Percentiles rank a stretch among this genome's conserved stretches.
Evolutionary conservation across 805 yeast species (phyloP).

Genomic region (Phaffomyces thermotolerans): DNA sequence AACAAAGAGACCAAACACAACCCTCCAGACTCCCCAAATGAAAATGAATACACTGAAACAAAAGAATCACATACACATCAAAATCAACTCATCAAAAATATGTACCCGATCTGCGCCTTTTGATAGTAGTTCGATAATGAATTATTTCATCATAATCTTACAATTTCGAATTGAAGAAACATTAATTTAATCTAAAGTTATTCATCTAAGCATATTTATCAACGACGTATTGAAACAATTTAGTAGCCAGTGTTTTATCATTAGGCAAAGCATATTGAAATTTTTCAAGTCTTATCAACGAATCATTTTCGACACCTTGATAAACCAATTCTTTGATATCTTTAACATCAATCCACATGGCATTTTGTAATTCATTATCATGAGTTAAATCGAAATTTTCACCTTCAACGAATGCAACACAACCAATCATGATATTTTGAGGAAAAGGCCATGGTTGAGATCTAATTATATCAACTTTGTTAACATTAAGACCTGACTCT

Average conservation of each 20-base stretch:
- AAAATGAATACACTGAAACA: no score
- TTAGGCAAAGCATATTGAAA: conserved; percentile 18
- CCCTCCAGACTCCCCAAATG: no score
- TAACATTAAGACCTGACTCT: conserved; percentile 70
- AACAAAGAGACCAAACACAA: no score
- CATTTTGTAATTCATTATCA: conserved; percentile 80
- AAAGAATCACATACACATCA: no score
- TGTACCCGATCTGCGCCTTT: no score
- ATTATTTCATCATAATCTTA: no score
- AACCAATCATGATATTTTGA: conserved; percentile 87
- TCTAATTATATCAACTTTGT: conserved; percentile 50
- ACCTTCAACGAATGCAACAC: conserved; percentile 65
- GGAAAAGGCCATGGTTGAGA: conserved; percentile 99
- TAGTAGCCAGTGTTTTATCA: conserved; percentile 22
- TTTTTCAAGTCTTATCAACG: conserved; percentile 9
- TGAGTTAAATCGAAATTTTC: conserved; percentile 58
- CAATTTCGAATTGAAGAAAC: no score
- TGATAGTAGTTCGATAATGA: no score
- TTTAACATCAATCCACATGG: conserved; percentile 68
- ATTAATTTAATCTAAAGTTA: no score
- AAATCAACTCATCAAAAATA: no score
- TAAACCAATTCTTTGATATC: conserved; percentile 38
- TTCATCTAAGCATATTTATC: conserved; percentile 6
- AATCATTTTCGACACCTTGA: conserved; percentile 20
- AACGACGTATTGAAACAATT: conserved; percentile 19